Conservation (phyloP, 768 basidiomycete genomes). For the Stropharia rugosoannulata region DNA sequence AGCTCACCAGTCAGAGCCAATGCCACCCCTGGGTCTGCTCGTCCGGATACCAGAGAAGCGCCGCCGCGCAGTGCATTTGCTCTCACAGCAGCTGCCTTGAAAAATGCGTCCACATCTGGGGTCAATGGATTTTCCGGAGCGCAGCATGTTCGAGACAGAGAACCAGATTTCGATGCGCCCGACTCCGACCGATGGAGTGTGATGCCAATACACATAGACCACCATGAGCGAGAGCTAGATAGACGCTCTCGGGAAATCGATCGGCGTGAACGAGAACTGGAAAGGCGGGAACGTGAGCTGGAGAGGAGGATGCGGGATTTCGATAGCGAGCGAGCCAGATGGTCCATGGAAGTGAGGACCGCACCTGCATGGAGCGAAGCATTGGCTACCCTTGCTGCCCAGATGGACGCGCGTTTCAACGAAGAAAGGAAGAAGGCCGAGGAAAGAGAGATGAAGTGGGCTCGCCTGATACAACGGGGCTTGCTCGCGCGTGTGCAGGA, state of each 20-base stretch:
- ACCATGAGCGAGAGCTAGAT: slow-evolving; percentile 15
- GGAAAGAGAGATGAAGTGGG: slow-evolving; percentile 10
- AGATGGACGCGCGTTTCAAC: slow-evolving; percentile 7
- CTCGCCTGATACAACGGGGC: slow-evolving; percentile 1
- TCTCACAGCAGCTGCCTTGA: too few relatives aligned
- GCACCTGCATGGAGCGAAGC: slow-evolving; percentile 13
- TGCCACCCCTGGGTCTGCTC: too few relatives aligned
- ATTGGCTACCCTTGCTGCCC: slow-evolving; percentile 9
- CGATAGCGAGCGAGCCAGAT: slow-evolving; percentile 15
- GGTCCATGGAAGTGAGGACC: slow-evolving; percentile 5
- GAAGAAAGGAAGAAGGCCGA: slow-evolving; percentile 12
- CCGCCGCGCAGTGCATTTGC: too few relatives aligned
- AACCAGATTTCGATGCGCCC: too few relatives aligned
- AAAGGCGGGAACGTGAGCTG: slow-evolving; percentile 20
- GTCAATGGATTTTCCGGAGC: too few relatives aligned
- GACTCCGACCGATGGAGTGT: too few relatives aligned
- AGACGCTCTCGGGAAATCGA: slow-evolving; percentile 22
- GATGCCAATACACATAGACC: not conserved
- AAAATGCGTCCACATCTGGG: too few relatives aligned
- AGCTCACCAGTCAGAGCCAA: too few relatives aligned
- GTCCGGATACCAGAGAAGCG: too few relatives aligned
- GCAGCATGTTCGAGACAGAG: too few relatives aligned
- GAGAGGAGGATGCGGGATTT: slow-evolving; percentile 15
- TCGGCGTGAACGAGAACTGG: slow-evolving; percentile 21
- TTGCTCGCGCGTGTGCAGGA: slow-evolving; percentile 18